Base-by-base conservation (phyloP, 495 filamentous ascomycete species). In the Cetradonia linearis region DNA sequence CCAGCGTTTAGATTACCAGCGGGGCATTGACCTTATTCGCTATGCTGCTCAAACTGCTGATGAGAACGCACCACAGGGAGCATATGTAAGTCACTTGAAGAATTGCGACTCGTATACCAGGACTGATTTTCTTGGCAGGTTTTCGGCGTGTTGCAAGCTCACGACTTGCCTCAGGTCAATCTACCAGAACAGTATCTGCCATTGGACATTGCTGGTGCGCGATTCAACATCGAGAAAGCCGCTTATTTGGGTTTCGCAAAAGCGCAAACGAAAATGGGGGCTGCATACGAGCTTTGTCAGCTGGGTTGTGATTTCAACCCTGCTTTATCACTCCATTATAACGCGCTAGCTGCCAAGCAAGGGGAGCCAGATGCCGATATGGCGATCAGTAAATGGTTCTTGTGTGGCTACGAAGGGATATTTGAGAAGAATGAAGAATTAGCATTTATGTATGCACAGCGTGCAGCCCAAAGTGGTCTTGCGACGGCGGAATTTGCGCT, bases 381-480 rank as follows among this genome's bases (percentile, higher is more conserved):
- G 81, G 89, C 91, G 28, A 92, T 98, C 61, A 96, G 91, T 68
- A 94, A 96, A 72, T 98, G 93, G 93, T 97, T 97, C 72, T 77
- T 98, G 30, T 96, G 93, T 67, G 93, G 93, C 9, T 89, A 91
- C 63, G 91, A 97, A 68, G 83, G 83, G 28, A 77, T 91, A 7
- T 96, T 98, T 68, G 81, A 88, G 44, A 97, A 96, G 77, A 96
- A 95, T 67, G 94, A 98, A 71, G 85, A 88, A 63, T 75, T 97
- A 11, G 94, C 93, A 6, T 98, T 88, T 69, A 85, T 80, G 30
- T 96, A 96, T 68, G 94, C 94, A 28, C 83, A 90, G 58, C 81
- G 90, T 49, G 93, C 93, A 5, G 91, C 93, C 33, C 74, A 81
- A 56, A 79, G 81, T 36, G 87, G 88, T 28, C 80, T 97, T 46